Base-by-base conservation (phyloP, 495 filamentous ascomycete species). In the Xylona heveae region DNA sequence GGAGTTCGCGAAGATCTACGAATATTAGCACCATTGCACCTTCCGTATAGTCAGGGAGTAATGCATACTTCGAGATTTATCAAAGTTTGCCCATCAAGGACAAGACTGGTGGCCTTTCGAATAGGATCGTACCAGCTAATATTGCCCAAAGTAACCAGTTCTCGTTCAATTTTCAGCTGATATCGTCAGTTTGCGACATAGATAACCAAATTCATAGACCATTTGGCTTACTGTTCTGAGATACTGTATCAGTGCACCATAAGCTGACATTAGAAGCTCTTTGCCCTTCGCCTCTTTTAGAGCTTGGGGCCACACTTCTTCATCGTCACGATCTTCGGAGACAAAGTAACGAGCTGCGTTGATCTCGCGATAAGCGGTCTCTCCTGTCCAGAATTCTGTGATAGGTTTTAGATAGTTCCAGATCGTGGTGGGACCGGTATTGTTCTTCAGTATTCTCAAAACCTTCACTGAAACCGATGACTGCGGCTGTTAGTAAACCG, bases 41-140 rank as follows among this genome's bases (percentile, higher is more conserved):
- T 26, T 31, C 3, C 24, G 17, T 5, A 29, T 16, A 8, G 32
- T 32, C 17, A 3, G 32, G 10, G 13, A 16, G 7, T 6, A 24
- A 35, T n/a, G 38, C 30, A 13, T 44, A 52, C 48, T 26, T 99
- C 90, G 33, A 99, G 70, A 47, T 99, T 99, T 55, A 92, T 88
- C 34, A 99, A 64, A 14, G 80, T 94, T 48, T 99, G 85, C 14
- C 90, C 90, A 45, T 99, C 90, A 1, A 99, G 61, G 23, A 99
- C 79, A 32, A 99, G 60, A 24, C 79, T 94, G 5, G 82, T 79
- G 2, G 84, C 79, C 50, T 88, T 90, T 40, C 74, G 76, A 37
- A 99, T 94, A 2, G 90, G 90, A 48, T 79, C 80, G 46, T 99
- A 95, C 69, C 71, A 77, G 10, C 61, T 64, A 43, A 99, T 92